Base-by-base conservation (phyloP, 1,139 yeast genomes). In the Yamadazyma dendronema region DNA sequence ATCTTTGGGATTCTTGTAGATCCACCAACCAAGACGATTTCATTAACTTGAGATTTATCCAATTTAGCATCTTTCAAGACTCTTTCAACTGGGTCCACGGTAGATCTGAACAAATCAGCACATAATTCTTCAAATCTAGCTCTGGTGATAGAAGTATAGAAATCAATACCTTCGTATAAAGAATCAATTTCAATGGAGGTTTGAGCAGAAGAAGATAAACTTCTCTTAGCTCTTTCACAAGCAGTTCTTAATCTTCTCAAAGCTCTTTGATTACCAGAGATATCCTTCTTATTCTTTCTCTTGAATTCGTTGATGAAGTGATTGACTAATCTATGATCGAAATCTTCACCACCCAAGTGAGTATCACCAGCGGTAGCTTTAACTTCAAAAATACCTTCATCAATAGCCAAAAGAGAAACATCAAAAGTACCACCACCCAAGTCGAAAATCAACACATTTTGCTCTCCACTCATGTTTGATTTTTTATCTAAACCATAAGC, bases 371-470 rank as follows among this genome's bases (percentile, higher is more conserved):
- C 96, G 54, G 97, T 89, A 46, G 97, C 92, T 78, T 88, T 87
- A 57, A 89, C 97, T 69, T 89, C 95, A 67, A 89, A 89, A 53
- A 89, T 86, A 77, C 97, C 97, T 49, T 88, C 96, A 66, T 89
- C 95, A 62, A 89, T 89, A 38, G 92, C 83, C 55, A 89, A 77
- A 52, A 89, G 76, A 27, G 97, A 89, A 39, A 89, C 97, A 85
- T 89, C 97, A 69, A 89, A 89, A 57, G 97, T 89, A 79, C 97
- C 97, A 75, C 97, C 97, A 79, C 97, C 97, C 60, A 89, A 77
- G 69, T 89, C 97, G 69, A 88, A 89, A 57, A 89, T 88, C 61
- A 89, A 78, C 40, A 89, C 94, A 62, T 87, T 82, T 74, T 87
- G 87, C 70, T 67, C 72, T 19, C 43, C 41, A 33, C 82, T 88